Percentiles rank a stretch among this genome's conserved stretches.
phyloP scores from a whole-genome alignment of 352 stramenopile genomes.

The Phytopythium cucurbitacearum region DNA sequence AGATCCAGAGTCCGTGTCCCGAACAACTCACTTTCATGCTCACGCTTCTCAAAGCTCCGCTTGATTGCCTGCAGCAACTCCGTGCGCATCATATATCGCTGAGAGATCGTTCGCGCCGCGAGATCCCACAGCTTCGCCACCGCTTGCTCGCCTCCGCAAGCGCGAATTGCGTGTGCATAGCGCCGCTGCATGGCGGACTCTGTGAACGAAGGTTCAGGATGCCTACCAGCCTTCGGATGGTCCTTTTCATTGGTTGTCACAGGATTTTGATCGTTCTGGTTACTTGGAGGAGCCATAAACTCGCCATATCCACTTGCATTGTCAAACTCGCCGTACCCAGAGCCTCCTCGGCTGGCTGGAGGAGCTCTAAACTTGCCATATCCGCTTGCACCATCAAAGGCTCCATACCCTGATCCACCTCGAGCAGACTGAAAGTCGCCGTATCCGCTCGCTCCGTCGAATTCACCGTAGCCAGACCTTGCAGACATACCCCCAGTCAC shows the following conservation, averaged over 20 bases:
- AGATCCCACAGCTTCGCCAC: constrained; percentile 26
- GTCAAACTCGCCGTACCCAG: constrained; percentile 35
- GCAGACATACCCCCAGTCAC: too few relatives aligned
- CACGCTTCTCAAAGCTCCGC: constrained; percentile 56
- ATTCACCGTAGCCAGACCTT: constrained; percentile 17
- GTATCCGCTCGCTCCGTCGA: constrained; percentile 26
- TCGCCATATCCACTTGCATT: constrained; percentile 10
- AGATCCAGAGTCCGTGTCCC: background rate
- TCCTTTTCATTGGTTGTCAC: too few relatives aligned
- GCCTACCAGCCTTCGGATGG: too few relatives aligned
- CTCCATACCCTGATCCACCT: constrained; percentile 21
- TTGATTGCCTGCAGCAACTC: constrained; percentile 46
- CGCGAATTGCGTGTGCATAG: constrained; percentile 38
- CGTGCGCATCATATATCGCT: constrained; percentile 37
- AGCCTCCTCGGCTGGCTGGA: constrained; percentile 3
- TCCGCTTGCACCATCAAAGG: constrained; percentile 24
- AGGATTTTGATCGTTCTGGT: constrained; percentile 6
- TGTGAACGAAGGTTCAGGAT: too few relatives aligned
- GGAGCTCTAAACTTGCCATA: constrained; percentile 21
- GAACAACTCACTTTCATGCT: constrained; percentile 28
- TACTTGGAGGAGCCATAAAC: constrained; percentile 16
- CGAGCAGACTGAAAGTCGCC: constrained; percentile 6
- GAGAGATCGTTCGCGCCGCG: constrained; percentile 31
- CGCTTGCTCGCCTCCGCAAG: constrained; percentile 26
- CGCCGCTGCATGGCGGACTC: constrained; percentile 2